Percentiles rank a stretch among this genome's conserved stretches.
Evolutionary conservation across 768 basidiomycete species (phyloP).

Genomic region (Leccinum variicolor): DNA sequence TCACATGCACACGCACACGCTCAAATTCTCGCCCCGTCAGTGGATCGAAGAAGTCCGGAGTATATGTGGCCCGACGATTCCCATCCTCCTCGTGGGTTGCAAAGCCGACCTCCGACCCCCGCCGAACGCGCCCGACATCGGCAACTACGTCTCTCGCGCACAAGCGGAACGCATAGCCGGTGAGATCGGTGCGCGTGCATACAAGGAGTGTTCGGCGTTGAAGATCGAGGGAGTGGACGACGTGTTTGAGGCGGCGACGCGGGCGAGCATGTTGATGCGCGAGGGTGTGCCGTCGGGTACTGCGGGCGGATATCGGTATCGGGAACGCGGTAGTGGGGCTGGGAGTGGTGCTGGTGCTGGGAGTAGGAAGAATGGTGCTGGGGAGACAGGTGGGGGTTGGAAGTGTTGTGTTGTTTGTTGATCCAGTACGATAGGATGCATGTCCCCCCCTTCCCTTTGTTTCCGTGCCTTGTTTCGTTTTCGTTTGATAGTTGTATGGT

Average conservation of each 20-base stretch:
- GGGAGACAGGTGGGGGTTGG: conserved; percentile 41
- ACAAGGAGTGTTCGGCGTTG: conserved; percentile 92
- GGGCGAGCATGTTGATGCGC: conserved; percentile 94
- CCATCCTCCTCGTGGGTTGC: conserved; percentile 94
- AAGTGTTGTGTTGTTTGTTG: conserved; percentile 72
- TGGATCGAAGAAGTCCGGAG: conserved; percentile 98
- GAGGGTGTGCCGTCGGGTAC: conserved; percentile 65
- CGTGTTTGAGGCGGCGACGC: conserved; percentile 95
- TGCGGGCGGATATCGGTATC: conserved; percentile 50
- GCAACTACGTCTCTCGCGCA: conserved; percentile 66
- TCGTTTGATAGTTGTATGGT: conserved; percentile 5
- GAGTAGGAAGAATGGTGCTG: neutral
- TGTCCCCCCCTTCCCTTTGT: neutral
- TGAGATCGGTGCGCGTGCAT: conserved; percentile 86
- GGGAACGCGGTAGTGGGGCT: conserved; percentile 33
- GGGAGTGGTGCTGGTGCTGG: conserved; percentile 34
- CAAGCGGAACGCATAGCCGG: conserved; percentile 81
- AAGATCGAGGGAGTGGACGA: conserved; percentile 93
- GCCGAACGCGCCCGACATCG: conserved; percentile 41
- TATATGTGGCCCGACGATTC: conserved; percentile 92
- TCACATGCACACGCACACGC: neutral
- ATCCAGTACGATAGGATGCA: neutral
- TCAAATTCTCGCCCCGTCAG: conserved; percentile 34
- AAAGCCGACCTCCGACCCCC: conserved; percentile 88
- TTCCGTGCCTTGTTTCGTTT: neutral